Evolutionary conservation across 202 grass and related monocot species (phyloP), one percentile per base, ranked within the genome.

Genomic region (Hordeum pubiflorum): DNA sequence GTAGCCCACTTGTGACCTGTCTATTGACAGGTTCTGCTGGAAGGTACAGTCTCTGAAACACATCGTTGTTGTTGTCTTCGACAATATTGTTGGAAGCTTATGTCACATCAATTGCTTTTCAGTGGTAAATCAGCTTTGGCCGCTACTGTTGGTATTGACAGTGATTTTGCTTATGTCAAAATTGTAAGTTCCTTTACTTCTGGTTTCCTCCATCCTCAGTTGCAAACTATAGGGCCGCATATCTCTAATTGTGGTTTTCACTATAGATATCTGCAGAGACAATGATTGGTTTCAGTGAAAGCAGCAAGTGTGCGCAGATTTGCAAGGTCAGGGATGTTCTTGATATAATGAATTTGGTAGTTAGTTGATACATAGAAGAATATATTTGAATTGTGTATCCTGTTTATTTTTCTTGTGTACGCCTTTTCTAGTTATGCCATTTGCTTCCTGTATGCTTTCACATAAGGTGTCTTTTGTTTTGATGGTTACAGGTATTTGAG

Each of bases 91-190:
- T 63, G 20, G 74, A 72, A 57, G 68, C 43, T 80, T 52, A 79
- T 38, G 69, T 76, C 37, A 52, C 65, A 18, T 76, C 63, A 52
- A 68, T 63, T 62, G 14, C 9, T 73, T 74, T 34, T 52, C 84
- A 90, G 89, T 80, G 92, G 92, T 63, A 89, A 94, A 81, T 81
- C 89, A 13, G 89, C 89, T 5, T 85, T 91, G 89, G 67, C 89
- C 67, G 89, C 86, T 55, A 89, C 88, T 71, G 82, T 95, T 77
- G 92, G 88, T 70, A 91, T 95, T 65, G 91, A 91, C 73, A 94
- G 89, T 91, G 92, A 99, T 83, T 99, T 99, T 74, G 90, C 96
- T 70, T 98, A 86, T 70, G 90, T 98, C 27, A 99, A 95, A 86
- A 91, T 95, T 83, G 92, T 99, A 89, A 93, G 92, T 85, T 79